Evolutionary conservation across 1,139 yeast genomes (phyloP).

Genomic region (Saccharomyces hybrid): DNA sequence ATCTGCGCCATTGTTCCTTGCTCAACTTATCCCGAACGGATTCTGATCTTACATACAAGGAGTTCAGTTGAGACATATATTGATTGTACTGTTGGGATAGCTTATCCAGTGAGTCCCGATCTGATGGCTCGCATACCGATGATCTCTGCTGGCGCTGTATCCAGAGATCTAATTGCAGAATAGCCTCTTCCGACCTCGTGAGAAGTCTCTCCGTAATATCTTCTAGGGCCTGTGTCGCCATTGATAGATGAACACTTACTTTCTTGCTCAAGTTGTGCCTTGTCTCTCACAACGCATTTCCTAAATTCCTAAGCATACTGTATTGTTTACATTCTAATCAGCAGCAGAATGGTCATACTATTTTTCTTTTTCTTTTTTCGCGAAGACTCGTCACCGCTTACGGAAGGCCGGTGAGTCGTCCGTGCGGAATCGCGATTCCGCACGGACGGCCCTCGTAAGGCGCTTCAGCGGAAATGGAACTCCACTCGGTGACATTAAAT

Average conservation of each 20-base stretch:
- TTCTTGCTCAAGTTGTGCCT: not conserved
- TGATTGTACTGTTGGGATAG: conserved; percentile 16
- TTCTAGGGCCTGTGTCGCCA: conserved; percentile 8
- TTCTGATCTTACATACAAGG: conserved; percentile 24
- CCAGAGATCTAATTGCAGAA: conserved; percentile 26
- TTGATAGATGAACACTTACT: not conserved
- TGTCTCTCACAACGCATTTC: no score
- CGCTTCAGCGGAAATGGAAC: conserved; percentile 3
- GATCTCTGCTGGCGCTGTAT: conserved; percentile 18
- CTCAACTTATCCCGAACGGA: conserved; percentile 17
- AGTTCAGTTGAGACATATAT: conserved; percentile 25
- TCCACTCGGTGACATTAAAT: not conserved
- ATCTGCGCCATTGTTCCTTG: conserved; percentile 8
- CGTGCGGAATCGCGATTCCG: not conserved
- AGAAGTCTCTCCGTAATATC: conserved; percentile 24
- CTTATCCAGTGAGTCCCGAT: conserved; percentile 7
- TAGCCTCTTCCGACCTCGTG: conserved; percentile 26
- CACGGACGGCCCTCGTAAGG: not conserved
- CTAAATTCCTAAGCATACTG: not conserved
- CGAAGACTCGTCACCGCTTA: not conserved
- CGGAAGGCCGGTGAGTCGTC: not conserved
- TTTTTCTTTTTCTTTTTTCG: not conserved
- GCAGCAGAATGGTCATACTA: not conserved
- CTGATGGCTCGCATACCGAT: conserved; percentile 8
- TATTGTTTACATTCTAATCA: not conserved